Evolutionary conservation across 768 basidiomycete species (phyloP).

Genomic region (Pleurotus cornucopiae): DNA sequence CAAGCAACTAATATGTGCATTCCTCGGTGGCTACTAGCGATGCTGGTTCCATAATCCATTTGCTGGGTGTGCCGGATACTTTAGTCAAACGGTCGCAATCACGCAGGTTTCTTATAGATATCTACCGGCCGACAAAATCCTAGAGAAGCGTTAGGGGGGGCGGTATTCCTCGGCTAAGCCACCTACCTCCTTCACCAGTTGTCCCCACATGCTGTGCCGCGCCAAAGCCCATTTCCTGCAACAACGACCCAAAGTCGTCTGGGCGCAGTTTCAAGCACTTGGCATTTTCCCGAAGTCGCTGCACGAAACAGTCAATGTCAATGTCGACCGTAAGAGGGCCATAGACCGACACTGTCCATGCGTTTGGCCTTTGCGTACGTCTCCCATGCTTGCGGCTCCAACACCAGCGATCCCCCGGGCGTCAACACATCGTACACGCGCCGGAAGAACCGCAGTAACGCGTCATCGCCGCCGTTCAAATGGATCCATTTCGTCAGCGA

Average conservation of each 20-base stretch:
- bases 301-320: not conserved
- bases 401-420: constrained; percentile 63
- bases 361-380: constrained; percentile 76
- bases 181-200: constrained; percentile 63
- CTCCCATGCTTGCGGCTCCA: constrained; percentile 86
- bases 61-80: too few species aligned
- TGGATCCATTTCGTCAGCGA: constrained; percentile 94
- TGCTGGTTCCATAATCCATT: too few species aligned
- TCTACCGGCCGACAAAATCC: constrained; percentile 65
- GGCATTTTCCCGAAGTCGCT: constrained; percentile 60
- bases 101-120: constrained; percentile 44
- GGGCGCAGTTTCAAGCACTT: constrained; percentile 57
- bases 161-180: not conserved
- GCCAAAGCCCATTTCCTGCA: constrained; percentile 62
- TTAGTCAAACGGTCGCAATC: too few species aligned
- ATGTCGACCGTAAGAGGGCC: too few species aligned
- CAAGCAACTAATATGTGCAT: too few species aligned
- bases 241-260: constrained; percentile 50
- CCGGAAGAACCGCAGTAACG: constrained; percentile 61
- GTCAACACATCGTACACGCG: constrained; percentile 53
- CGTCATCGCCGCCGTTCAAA: constrained; percentile 74
- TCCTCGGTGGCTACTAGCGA: too few species aligned
- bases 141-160: constrained; percentile 17
- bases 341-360: constrained; percentile 47
- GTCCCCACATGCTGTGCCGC: constrained; percentile 43